Evolutionary conservation across 2,329 filamentous ascomycete species (phyloP).

Genomic region (Monosporascus sp.): DNA sequence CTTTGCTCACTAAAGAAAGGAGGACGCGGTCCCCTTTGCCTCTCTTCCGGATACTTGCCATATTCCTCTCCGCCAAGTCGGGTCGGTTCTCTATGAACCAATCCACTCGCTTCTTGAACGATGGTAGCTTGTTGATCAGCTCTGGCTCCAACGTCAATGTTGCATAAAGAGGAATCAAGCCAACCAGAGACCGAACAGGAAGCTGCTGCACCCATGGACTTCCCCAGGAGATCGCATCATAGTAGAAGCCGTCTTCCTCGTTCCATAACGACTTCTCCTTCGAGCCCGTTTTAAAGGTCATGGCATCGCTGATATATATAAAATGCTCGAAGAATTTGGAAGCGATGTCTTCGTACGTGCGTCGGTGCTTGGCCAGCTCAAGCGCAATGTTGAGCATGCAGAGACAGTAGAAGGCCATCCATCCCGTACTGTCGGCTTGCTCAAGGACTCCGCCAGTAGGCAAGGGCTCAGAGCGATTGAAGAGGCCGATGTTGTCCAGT

Average conservation of each 20-base stretch:
- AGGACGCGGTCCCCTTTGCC: slow-evolving; percentile 87
- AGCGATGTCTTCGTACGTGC: slow-evolving; percentile 93
- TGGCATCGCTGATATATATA: slow-evolving; percentile 94
- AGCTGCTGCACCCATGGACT: slow-evolving; percentile 91
- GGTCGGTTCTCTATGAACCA: slow-evolving; percentile 90
- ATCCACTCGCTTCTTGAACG: slow-evolving; percentile 86
- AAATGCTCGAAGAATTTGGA: slow-evolving; percentile 99
- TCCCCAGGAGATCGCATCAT: slow-evolving; percentile 95
- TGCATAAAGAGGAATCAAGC: slow-evolving; percentile 87
- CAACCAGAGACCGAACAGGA: slow-evolving; percentile 85
- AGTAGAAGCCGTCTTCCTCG: slow-evolving; percentile 95
- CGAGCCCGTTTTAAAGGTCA: slow-evolving; percentile 74
- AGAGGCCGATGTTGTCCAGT: slow-evolving; percentile 93
- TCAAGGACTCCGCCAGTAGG: slow-evolving; percentile 91
- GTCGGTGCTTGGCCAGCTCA: slow-evolving; percentile 89
- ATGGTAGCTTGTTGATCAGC: slow-evolving; percentile 83
- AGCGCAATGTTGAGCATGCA: slow-evolving; percentile 96
- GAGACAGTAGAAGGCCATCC: slow-evolving; percentile 98
- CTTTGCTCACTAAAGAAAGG: slow-evolving; percentile 85
- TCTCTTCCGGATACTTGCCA: slow-evolving; percentile 85
- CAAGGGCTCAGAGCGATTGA: slow-evolving; percentile 92
- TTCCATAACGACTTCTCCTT: slow-evolving; percentile 89
- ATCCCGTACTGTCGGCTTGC: slow-evolving; percentile 95
- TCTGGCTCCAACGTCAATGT: slow-evolving; percentile 91
- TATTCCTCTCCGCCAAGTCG: slow-evolving; percentile 87